phyloP scores from a whole-genome alignment of 176 grass and related monocot genomes.

The Oryza australiensis region DNA sequence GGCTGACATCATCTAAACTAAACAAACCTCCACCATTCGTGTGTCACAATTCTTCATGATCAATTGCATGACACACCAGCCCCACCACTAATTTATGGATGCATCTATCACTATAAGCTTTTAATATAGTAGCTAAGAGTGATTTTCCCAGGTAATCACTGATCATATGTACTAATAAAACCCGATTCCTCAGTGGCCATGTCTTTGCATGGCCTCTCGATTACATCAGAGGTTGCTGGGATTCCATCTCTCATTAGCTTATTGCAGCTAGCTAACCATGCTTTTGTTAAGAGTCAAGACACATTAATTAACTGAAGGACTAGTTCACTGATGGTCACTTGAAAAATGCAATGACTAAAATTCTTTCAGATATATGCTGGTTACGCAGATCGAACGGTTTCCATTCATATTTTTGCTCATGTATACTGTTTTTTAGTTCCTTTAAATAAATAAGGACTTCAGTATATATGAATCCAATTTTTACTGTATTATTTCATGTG shows the following conservation, averaged over 20 bases:
- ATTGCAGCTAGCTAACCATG: not conserved
- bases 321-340: slow-evolving; percentile 22
- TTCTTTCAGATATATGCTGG: not conserved
- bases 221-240: slow-evolving; percentile 40
- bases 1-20: not conserved
- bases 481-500: no score
- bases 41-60: not conserved
- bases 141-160: slow-evolving; percentile 8
- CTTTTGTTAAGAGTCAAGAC: slow-evolving; percentile 20
- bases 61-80: not conserved
- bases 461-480: no score
- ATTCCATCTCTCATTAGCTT: slow-evolving; percentile 38
- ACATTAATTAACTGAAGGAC: not conserved
- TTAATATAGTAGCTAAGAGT: not conserved
- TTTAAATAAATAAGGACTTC: no score
- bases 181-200: slow-evolving; percentile 19
- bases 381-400: not conserved
- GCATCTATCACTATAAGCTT: not conserved
- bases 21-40: not conserved
- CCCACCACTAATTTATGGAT: not conserved
- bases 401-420: not conserved
- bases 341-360: not conserved
- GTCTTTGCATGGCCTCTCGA: slow-evolving; percentile 24
- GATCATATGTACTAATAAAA: not conserved
- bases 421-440: no score